Percentiles rank a stretch among this genome's conserved stretches.
Evolutionary conservation across 768 basidiomycete genomes (phyloP).

Genomic region (Rhodotorula babjevae): DNA sequence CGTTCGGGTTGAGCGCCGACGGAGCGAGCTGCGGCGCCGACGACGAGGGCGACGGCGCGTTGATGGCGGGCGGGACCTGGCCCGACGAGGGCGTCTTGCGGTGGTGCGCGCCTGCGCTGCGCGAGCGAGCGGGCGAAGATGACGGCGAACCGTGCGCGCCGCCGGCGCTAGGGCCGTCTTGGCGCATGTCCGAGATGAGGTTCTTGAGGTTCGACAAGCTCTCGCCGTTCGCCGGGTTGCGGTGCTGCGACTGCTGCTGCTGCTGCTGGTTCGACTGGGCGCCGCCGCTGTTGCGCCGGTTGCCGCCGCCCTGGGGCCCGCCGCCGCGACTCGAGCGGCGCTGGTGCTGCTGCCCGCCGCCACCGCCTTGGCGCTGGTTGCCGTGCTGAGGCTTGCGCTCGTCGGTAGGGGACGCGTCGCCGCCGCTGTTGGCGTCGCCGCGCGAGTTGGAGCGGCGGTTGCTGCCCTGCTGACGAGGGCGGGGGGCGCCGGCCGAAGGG

Average conservation of each 20-base stretch:
- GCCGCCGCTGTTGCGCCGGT: not conserved
- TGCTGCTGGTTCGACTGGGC: not conserved
- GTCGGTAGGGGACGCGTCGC: not conserved
- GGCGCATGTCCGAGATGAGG: slow-evolving; percentile 26
- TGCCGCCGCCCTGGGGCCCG: not conserved
- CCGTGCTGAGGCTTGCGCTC: slow-evolving; percentile 5
- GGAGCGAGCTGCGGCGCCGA: not conserved
- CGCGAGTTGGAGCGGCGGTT: slow-evolving; percentile 3
- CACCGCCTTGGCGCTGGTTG: not conserved
- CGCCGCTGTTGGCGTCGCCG: not conserved
- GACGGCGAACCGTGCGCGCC: not conserved
- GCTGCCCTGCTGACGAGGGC: not conserved
- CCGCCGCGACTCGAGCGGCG: slow-evolving; percentile 10
- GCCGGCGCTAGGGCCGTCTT: not conserved
- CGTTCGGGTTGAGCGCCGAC: slow-evolving; percentile 59
- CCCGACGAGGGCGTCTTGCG: slow-evolving; percentile 21
- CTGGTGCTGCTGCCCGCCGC: slow-evolving; percentile 9
- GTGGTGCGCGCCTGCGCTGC: not conserved
- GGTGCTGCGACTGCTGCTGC: not conserved
- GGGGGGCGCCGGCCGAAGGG: not conserved
- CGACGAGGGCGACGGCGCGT: slow-evolving; percentile 52
- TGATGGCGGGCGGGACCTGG: slow-evolving; percentile 1
- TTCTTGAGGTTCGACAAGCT: slow-evolving; percentile 31
- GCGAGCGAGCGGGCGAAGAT: slow-evolving; percentile 3
- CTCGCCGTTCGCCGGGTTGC: not conserved